phyloP scores from a whole-genome alignment of 257 asterid genomes.

The Nyctanthes arbortristis region DNA sequence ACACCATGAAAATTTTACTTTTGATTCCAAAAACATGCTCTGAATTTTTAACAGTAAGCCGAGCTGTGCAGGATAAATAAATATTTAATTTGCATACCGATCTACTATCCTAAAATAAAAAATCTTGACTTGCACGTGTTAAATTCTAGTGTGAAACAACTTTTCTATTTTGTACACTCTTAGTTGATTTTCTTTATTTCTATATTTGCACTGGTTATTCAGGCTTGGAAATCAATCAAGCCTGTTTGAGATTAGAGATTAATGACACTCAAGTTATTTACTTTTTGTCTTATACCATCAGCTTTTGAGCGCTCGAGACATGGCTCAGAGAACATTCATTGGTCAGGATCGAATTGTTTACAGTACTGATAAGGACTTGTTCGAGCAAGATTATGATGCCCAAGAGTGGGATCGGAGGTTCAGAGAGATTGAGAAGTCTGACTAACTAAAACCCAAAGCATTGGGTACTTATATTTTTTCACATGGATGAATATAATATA shows the following conservation, averaged over 20 bases:
- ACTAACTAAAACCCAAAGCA: constrained; percentile 19
- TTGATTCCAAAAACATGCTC: background rate
- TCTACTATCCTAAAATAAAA: too few species aligned
- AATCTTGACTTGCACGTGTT: background rate
- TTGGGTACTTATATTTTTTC: background rate
- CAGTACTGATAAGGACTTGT: constrained; percentile 75
- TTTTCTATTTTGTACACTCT: background rate
- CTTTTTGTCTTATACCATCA: constrained; percentile 20
- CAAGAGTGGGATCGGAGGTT: constrained; percentile 76
- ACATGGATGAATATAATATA: background rate
- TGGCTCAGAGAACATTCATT: constrained; percentile 86
- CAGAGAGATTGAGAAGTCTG: constrained; percentile 70
- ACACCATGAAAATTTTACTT: background rate
- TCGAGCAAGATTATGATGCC: constrained; percentile 79
- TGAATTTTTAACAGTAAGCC: too few species aligned
- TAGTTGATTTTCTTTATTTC: background rate
- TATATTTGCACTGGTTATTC: background rate
- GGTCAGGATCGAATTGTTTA: constrained; percentile 84
- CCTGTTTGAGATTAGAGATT: too few species aligned
- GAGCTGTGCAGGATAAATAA: background rate
- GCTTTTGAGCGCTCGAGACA: constrained; percentile 92
- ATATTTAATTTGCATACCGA: too few species aligned
- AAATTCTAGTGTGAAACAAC: background rate
- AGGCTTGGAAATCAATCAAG: background rate
- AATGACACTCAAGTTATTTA: background rate